A percentile compares a stretch with the other conserved stretches of the same genome.
Evolutionary conservation across 2,329 filamentous ascomycete genomes (phyloP).

Genomic region (Setomelanomma holmii): DNA sequence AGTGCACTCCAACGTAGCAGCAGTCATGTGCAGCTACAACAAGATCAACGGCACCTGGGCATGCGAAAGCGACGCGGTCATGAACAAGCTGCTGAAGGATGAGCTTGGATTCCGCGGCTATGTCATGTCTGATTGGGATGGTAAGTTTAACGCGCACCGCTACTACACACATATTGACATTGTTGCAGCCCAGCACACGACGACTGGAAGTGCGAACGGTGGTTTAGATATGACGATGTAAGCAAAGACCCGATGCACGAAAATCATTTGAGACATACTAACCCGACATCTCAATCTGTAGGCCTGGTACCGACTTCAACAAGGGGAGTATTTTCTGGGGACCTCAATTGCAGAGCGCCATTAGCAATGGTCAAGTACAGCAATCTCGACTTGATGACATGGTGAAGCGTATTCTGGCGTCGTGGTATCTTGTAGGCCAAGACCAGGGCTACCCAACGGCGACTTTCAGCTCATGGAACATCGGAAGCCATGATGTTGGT

Average conservation of each 20-base stretch:
- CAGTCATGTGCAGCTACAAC: constrained; percentile 56
- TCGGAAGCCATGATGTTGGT: constrained; percentile 48
- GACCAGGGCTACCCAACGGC: constrained; percentile 54
- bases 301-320: constrained; percentile 54
- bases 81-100: constrained; percentile 60
- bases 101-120: constrained; percentile 60
- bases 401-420: constrained; percentile 54
- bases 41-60: constrained; percentile 58
- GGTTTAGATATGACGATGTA: constrained; percentile 66
- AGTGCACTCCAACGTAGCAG: constrained; percentile 68
- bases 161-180: neutral
- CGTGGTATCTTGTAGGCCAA: constrained; percentile 59
- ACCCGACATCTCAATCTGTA: no score
- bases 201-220: constrained; percentile 52
- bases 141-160: constrained; percentile 10
- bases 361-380: constrained; percentile 56
- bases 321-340: constrained; percentile 63
- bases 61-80: constrained; percentile 57
- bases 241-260: no score
- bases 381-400: constrained; percentile 52
- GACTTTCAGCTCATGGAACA: constrained; percentile 56
- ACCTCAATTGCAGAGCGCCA: constrained; percentile 58
- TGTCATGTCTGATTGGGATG: constrained; percentile 55
- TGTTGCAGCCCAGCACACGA: constrained; percentile 52
- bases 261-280: no score